Evolutionary conservation across 768 basidiomycete genomes (phyloP).

Genomic region (Mycena leptocephala): DNA sequence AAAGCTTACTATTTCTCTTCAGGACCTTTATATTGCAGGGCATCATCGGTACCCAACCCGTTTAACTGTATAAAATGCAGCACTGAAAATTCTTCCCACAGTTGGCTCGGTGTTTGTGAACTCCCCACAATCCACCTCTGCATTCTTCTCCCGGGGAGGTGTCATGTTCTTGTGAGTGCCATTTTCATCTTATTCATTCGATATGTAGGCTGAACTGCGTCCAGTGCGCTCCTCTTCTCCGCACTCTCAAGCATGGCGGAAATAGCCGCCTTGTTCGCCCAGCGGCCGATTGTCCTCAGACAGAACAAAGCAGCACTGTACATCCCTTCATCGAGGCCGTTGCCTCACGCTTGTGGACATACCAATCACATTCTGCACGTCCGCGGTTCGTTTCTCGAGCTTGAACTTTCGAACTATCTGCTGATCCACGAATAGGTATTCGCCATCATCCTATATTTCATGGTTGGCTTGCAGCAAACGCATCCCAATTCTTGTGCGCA

Average conservation of each 20-base stretch:
- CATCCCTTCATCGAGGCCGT: constrained; percentile 65
- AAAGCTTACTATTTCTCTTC: too few relatives aligned
- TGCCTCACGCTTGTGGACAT: constrained; percentile 63
- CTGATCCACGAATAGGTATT: too few relatives aligned
- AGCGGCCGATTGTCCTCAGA: constrained; percentile 63
- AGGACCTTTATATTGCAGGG: constrained; percentile 71
- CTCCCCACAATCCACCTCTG: constrained; percentile 67
- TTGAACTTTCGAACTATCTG: too few relatives aligned
- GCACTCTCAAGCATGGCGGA: constrained; percentile 76
- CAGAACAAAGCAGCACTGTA: constrained; percentile 65
- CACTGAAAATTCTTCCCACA: too few relatives aligned
- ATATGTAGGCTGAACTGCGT: too few relatives aligned
- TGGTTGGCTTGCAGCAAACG: constrained; percentile 62
- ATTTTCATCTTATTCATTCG: too few relatives aligned
- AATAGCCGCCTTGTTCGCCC: constrained; percentile 66
- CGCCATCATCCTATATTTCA: constrained; percentile 62
- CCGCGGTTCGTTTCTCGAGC: too few relatives aligned
- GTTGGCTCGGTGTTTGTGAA: constrained; percentile 79
- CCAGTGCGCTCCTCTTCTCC: constrained; percentile 69
- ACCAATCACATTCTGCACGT: constrained; percentile 53
- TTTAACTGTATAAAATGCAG: too few relatives aligned
- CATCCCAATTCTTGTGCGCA: constrained; percentile 70
- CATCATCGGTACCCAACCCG: too few relatives aligned
- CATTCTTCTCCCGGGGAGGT: constrained; percentile 85
- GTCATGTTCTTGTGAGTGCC: constrained; percentile 80